A percentile compares a stretch with the other conserved stretches of the same genome.
Evolutionary conservation across 257 asterid genomes (phyloP).

Genomic region (Asclepias syriaca): DNA sequence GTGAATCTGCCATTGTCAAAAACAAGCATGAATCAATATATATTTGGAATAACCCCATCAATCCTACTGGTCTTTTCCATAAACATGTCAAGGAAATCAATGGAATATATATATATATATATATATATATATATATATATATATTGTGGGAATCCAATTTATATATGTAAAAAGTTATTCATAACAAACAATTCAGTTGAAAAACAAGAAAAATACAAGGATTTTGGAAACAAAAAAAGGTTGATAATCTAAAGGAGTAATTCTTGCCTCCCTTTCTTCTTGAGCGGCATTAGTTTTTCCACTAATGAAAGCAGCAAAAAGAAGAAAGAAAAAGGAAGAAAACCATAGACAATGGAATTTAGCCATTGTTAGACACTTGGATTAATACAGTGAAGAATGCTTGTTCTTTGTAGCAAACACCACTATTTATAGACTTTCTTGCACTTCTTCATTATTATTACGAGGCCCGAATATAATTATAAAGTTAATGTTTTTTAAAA

Average conservation of each 20-base stretch:
- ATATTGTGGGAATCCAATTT: background rate
- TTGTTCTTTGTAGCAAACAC: background rate
- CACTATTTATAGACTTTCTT: background rate
- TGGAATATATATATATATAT: no score
- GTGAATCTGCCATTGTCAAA: constrained; percentile 16
- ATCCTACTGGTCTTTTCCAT: no score
- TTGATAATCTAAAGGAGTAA: background rate
- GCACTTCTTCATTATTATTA: background rate
- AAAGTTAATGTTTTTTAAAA: background rate
- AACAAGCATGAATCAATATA: background rate
- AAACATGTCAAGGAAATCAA: no score
- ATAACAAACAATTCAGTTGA: background rate
- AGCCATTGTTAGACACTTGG: constrained; percentile 5
- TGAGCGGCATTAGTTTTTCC: background rate
- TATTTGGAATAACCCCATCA: no score
- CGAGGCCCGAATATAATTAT: no score
- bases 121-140: no score
- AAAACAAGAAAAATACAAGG: background rate
- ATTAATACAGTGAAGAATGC: background rate
- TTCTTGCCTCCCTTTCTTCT: background rate
- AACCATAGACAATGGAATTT: background rate
- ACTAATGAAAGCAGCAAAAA: background rate
- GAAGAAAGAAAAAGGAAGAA: background rate
- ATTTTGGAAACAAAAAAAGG: no score
- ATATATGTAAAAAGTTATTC: no score